These are phyloP conservation scores for Hanseniaspora pseudoguilliermondii DNA, from an alignment of 805 yeast species.

Conservation along the genomic window DNA sequence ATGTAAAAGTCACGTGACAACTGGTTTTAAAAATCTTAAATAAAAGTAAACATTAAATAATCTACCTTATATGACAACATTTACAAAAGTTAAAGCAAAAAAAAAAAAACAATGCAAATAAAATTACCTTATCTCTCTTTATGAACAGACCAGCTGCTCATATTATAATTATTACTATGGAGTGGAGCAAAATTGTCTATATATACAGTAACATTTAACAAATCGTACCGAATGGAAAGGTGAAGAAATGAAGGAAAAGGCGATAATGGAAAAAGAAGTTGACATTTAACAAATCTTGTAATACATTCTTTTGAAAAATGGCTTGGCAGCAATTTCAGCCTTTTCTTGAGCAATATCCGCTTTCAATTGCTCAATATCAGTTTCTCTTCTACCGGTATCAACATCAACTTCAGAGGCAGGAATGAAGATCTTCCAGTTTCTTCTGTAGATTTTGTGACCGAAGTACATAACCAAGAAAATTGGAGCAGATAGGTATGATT, in stretches of 20 bases:
- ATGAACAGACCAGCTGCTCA: background rate
- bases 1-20: too few species aligned
- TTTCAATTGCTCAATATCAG: conserved; percentile 38
- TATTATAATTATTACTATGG: too few species aligned
- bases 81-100: too few species aligned
- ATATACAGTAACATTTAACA: too few species aligned
- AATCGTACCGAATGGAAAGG: too few species aligned
- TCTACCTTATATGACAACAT: too few species aligned
- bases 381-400: conserved; percentile 43
- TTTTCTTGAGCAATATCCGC: conserved; percentile 40
- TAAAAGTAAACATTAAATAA: too few species aligned
- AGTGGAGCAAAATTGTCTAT: too few species aligned
- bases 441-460: conserved; percentile 45
- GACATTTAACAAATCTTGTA: conserved; percentile 35
- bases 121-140: background rate
- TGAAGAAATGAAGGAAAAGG: background rate
- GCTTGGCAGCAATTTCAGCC: conserved; percentile 28
- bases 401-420: conserved; percentile 42
- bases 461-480: conserved; percentile 45
- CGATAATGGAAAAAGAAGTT: background rate
- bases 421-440: conserved; percentile 28
- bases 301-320: conserved; percentile 32
- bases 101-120: background rate
- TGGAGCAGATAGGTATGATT: conserved; percentile 46
- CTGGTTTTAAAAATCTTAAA: too few species aligned